Percentiles rank a stretch among this genome's conserved stretches.
Conservation (phyloP, 139 green algal genomes). For the Coelastrella sp. region DNA sequence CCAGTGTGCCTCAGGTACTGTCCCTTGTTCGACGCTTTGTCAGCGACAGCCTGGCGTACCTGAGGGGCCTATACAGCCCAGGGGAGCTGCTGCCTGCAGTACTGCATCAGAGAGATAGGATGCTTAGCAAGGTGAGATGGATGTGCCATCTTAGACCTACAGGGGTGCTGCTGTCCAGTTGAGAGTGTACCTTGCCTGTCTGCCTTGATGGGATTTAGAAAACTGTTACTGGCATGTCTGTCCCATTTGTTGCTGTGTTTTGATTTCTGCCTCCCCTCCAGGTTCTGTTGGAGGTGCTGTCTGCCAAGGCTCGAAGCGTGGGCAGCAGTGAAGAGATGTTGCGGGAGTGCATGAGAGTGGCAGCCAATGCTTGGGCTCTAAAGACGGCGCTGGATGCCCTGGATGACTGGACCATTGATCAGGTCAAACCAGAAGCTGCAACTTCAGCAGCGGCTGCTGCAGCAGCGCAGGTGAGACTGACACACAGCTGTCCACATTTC, state of each 20-base stretch:
- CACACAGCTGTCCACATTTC: not conserved
- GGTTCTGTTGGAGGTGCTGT: constrained; percentile 54
- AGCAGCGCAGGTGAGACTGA: not conserved
- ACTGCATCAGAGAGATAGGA: constrained; percentile 62
- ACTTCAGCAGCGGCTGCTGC: not conserved
- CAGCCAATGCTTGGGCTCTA: constrained; percentile 65
- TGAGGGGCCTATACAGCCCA: constrained; percentile 66
- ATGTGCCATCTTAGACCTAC: too few relatives aligned
- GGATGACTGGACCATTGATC: constrained; percentile 67
- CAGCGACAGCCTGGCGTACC: constrained; percentile 58
- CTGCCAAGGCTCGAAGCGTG: constrained; percentile 18
- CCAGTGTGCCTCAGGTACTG: constrained; percentile 57
- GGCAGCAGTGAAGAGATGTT: constrained; percentile 31
- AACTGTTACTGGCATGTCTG: too few relatives aligned
- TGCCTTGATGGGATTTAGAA: not conserved
- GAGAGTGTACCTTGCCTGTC: too few relatives aligned
- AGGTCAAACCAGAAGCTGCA: constrained; percentile 22
- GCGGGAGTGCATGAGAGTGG: constrained; percentile 55
- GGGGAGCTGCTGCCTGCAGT: constrained; percentile 71
- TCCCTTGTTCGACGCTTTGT: constrained; percentile 51
- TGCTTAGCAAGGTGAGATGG: constrained; percentile 60
- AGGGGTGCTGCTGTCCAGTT: too few relatives aligned
- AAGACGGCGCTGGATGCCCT: constrained; percentile 50
- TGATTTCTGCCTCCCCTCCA: not conserved
- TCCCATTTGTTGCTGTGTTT: not conserved